These are phyloP conservation scores for Malus hybrid DNA, from an alignment of 331 rosid species.

Conservation along the genomic window DNA sequence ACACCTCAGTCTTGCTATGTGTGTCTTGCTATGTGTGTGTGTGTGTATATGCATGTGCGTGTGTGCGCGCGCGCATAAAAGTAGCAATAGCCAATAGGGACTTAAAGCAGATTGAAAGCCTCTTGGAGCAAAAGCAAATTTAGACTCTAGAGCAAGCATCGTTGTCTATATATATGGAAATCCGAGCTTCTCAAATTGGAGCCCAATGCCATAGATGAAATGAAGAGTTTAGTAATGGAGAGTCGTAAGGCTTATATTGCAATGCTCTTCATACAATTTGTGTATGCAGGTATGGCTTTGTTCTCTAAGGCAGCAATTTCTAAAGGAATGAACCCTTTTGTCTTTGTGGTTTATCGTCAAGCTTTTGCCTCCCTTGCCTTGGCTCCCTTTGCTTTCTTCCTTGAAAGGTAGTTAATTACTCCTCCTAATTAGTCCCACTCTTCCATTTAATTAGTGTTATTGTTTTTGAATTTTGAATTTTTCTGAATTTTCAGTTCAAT, in stretches of 20 bases:
- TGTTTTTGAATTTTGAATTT: neutral
- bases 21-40: neutral
- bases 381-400: constrained; percentile 66
- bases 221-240: constrained; percentile 30
- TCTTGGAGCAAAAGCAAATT: neutral
- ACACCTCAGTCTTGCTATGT: neutral
- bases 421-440: neutral
- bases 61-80: too few species aligned
- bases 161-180: neutral
- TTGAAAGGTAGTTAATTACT: constrained; percentile 49
- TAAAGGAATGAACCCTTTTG: constrained; percentile 78
- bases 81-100: neutral
- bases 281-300: constrained; percentile 89
- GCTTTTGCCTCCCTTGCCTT: constrained; percentile 70
- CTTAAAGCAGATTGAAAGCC: neutral
- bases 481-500: constrained; percentile 43
- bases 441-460: neutral
- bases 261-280: constrained; percentile 60
- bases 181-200: neutral
- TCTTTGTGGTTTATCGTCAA: constrained; percentile 92
- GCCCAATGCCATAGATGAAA: neutral
- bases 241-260: constrained; percentile 60
- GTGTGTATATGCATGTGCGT: too few species aligned
- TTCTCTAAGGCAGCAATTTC: constrained; percentile 81
- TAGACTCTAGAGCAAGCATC: neutral